These are phyloP conservation scores for Schizosaccharomyces osmophilus DNA, from an alignment of 805 yeast genomes.

Conservation along the genomic window DNA sequence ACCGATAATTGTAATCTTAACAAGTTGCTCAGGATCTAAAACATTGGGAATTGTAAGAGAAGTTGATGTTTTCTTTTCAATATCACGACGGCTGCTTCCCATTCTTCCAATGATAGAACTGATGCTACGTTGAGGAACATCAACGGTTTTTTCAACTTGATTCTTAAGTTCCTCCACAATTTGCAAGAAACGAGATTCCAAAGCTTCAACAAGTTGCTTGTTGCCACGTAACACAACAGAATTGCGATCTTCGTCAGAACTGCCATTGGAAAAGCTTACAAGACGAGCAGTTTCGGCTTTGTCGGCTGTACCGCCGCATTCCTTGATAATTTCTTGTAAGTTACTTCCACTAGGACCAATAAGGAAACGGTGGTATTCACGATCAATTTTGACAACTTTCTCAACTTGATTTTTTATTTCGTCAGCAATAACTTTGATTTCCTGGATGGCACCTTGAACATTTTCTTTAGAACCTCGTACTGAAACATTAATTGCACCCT, in stretches of 20 bases:
- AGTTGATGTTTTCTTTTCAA: neutral
- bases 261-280: slow-evolving; percentile 48
- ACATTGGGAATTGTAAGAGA: neutral
- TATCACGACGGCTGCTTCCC: slow-evolving; percentile 40
- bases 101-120: slow-evolving; percentile 58
- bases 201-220: slow-evolving; percentile 41
- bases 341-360: slow-evolving; percentile 59
- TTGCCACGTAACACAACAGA: slow-evolving; percentile 51
- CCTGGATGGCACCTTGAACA: slow-evolving; percentile 43
- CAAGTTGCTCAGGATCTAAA: slow-evolving; percentile 2
- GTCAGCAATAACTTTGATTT: slow-evolving; percentile 36
- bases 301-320: slow-evolving; percentile 51
- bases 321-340: slow-evolving; percentile 44
- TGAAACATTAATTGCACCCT: slow-evolving; percentile 32
- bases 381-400: slow-evolving; percentile 38
- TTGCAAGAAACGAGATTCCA: slow-evolving; percentile 34
- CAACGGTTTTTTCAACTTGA: slow-evolving; percentile 12
- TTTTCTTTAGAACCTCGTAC: slow-evolving; percentile 58
- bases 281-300: slow-evolving; percentile 24
- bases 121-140: slow-evolving; percentile 49
- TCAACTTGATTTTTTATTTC: slow-evolving; percentile 39
- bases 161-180: slow-evolving; percentile 39
- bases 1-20: slow-evolving; percentile 9
- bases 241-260: slow-evolving; percentile 17
- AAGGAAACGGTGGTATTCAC: slow-evolving; percentile 47